phyloP scores from a whole-genome alignment of 768 basidiomycete species.

The Pulveroboletus sp. region DNA sequence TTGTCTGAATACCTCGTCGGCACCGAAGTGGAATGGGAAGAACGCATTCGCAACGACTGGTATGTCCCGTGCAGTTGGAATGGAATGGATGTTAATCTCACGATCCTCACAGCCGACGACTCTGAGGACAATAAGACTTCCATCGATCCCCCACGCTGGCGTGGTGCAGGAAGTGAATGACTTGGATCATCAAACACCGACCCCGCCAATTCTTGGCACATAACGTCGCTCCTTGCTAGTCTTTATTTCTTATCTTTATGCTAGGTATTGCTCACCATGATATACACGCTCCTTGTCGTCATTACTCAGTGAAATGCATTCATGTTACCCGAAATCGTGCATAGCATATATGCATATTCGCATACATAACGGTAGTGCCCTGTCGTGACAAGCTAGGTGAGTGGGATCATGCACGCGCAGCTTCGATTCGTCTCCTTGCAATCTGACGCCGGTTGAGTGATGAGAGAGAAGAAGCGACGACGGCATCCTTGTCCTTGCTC shows the following conservation, averaged over 20 bases:
- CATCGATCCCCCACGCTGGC: conserved; percentile 1
- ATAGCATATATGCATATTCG: conserved; percentile 30
- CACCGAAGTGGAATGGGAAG: conserved; percentile 27
- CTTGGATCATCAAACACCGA: neutral
- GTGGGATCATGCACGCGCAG: conserved; percentile 54
- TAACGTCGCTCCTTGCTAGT: neutral
- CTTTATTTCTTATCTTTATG: conserved; percentile 5
- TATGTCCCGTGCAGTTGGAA: conserved; percentile 7
- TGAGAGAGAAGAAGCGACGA: conserved; percentile 45
- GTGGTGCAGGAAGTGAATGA: neutral
- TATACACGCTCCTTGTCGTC: conserved; percentile 8
- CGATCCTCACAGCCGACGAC: conserved; percentile 11
- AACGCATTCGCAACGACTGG: conserved; percentile 28
- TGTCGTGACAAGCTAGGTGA: conserved; percentile 11
- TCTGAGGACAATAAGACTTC: neutral
- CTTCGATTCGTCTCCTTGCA: conserved; percentile 84
- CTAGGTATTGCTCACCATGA: neutral
- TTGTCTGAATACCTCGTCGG: conserved; percentile 26
- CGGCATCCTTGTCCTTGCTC: conserved; percentile 73
- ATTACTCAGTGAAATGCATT: neutral
- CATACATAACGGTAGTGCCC: conserved; percentile 26
- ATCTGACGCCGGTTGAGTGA: conserved; percentile 84
- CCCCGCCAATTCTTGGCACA: neutral
- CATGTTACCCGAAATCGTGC: neutral
- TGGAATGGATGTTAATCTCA: neutral